phyloP scores from a whole-genome alignment of 192 early-diverging fungal species.

The Backusella parvicylindrica region DNA sequence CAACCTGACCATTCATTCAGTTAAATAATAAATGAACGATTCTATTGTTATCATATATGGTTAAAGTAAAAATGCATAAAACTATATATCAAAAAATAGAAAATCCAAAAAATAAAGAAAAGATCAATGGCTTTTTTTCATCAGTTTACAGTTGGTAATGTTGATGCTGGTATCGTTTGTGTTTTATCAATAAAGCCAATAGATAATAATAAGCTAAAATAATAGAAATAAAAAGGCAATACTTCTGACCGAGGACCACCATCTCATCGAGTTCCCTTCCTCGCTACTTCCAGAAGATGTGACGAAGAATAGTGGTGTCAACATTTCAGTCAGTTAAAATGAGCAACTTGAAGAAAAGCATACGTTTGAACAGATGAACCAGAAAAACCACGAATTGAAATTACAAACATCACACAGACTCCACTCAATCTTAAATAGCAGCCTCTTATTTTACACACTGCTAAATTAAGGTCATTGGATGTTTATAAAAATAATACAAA shows the following conservation, averaged over 20 bases:
- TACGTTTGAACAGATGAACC: slow-evolving; percentile 73
- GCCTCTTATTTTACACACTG: slow-evolving; percentile 75
- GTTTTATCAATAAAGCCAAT: neutral
- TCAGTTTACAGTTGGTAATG: slow-evolving; percentile 88
- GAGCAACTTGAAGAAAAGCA: slow-evolving; percentile 80
- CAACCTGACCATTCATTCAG: neutral
- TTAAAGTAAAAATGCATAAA: neutral
- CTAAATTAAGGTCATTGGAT: slow-evolving; percentile 82
- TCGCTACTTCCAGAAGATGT: slow-evolving; percentile 92
- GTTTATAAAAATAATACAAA: slow-evolving; percentile 88
- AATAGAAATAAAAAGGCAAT: slow-evolving; percentile 52
- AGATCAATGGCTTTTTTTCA: too few species aligned
- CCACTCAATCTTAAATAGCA: slow-evolving; percentile 91
- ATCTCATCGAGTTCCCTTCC: slow-evolving; percentile 97
- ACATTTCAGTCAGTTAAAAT: slow-evolving; percentile 91
- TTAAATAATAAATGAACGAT: neutral
- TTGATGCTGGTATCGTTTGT: slow-evolving; percentile 87
- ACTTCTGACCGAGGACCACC: slow-evolving; percentile 95
- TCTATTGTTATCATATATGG: neutral
- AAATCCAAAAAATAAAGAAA: neutral
- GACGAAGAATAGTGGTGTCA: slow-evolving; percentile 90
- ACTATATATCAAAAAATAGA: neutral
- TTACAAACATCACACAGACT: slow-evolving; percentile 81
- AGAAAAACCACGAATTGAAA: slow-evolving; percentile 67
- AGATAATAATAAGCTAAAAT: neutral